A percentile compares a stretch with the other conserved stretches of the same genome.
phyloP scores from a whole-genome alignment of 1,139 yeast species.

The Saccharomyces hybrid region DNA sequence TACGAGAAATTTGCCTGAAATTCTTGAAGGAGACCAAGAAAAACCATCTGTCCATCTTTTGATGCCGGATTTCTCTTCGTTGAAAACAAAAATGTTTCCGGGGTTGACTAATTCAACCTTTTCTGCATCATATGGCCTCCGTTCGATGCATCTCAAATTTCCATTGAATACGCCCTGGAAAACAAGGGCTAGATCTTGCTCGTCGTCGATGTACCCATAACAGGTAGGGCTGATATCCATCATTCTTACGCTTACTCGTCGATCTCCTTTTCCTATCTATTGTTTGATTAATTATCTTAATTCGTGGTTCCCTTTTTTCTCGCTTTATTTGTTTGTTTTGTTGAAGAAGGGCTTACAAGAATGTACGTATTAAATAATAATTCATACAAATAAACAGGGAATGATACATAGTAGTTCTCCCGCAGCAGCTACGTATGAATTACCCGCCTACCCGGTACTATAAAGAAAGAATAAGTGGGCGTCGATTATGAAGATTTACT shows the following conservation, averaged over 20 bases:
- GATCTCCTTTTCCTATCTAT: not conserved
- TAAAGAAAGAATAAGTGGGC: not conserved
- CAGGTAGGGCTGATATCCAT: slow-evolving; percentile 51
- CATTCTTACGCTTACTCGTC: not conserved
- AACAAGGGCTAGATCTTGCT: slow-evolving; percentile 76
- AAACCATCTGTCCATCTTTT: slow-evolving; percentile 94
- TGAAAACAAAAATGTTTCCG: slow-evolving; percentile 79
- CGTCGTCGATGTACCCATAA: slow-evolving; percentile 70
- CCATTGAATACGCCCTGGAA: slow-evolving; percentile 70
- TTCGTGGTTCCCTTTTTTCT: not conserved
- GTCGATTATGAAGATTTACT: not conserved
- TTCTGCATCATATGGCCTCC: slow-evolving; percentile 81
- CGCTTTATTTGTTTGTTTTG: not conserved
- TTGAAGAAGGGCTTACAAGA: not conserved
- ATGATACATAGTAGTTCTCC: not conserved
- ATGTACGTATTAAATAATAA: not conserved
- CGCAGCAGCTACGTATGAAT: not conserved
- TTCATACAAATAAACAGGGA: not conserved
- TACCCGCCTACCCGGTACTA: not conserved
- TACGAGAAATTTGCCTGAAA: slow-evolving; percentile 73
- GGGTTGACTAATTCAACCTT: slow-evolving; percentile 56
- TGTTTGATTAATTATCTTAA: not conserved
- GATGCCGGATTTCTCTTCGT: slow-evolving; percentile 76
- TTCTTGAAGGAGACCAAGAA: slow-evolving; percentile 86
- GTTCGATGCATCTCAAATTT: slow-evolving; percentile 54